Evolutionary conservation across 352 stramenopile species (phyloP).

Genomic region (Aphanomyces euteiches): DNA sequence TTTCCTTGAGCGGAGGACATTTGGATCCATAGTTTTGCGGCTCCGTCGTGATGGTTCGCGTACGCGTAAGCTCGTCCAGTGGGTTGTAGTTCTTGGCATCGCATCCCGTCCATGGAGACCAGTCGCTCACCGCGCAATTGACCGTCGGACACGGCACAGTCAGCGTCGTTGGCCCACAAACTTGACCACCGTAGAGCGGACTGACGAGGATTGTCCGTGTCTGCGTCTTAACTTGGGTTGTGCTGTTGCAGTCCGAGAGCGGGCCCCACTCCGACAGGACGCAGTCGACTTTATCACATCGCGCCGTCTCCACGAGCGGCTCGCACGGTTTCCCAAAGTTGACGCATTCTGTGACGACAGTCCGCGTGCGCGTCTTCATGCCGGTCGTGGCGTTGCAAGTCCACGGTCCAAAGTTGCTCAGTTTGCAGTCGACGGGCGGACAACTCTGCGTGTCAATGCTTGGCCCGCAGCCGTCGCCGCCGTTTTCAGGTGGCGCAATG

Average conservation of each 20-base stretch:
- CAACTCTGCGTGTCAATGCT: slow-evolving; percentile 38
- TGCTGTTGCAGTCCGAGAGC: slow-evolving; percentile 44
- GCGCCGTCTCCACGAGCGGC: slow-evolving; percentile 29
- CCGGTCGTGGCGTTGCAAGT: slow-evolving; percentile 41
- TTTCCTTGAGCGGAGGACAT: slow-evolving; percentile 37
- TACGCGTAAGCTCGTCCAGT: slow-evolving; percentile 25
- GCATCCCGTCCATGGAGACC: slow-evolving; percentile 45
- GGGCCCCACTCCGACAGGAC: slow-evolving; percentile 38
- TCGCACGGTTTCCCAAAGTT: slow-evolving; percentile 37
- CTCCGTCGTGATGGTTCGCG: slow-evolving; percentile 32
- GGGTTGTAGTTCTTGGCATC: slow-evolving; percentile 17
- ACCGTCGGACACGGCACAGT: slow-evolving; percentile 43
- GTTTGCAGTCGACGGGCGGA: slow-evolving; percentile 44
- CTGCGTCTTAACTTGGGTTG: slow-evolving; percentile 37
- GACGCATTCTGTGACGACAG: slow-evolving; percentile 35
- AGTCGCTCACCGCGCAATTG: slow-evolving; percentile 47
- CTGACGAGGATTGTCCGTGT: slow-evolving; percentile 36
- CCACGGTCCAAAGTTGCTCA: slow-evolving; percentile 47
- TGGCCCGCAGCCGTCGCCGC: slow-evolving; percentile 37
- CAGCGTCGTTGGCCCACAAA: slow-evolving; percentile 39
- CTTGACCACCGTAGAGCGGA: slow-evolving; percentile 42
- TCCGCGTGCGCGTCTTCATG: slow-evolving; percentile 44
- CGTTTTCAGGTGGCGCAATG: slow-evolving; percentile 37
- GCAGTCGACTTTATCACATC: slow-evolving; percentile 51
- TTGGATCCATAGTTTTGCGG: slow-evolving; percentile 41